Evolutionary conservation across 768 basidiomycete genomes (phyloP).

Genomic region (Sistotremastrum niveocremeum): DNA sequence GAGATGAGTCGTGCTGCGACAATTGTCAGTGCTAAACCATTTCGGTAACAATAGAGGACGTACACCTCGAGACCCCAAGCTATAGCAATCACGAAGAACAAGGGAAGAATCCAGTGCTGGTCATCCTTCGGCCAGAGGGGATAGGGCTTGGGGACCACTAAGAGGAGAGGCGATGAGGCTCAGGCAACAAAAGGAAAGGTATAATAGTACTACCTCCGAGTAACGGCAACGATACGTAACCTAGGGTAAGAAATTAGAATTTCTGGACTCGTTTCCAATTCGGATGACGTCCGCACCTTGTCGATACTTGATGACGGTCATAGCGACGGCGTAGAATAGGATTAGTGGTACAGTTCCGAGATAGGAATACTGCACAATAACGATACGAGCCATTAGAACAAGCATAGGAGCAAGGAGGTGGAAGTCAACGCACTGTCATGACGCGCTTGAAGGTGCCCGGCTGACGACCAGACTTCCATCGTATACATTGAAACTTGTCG

Average conservation of each 20-base stretch:
- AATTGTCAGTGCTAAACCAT: slow-evolving; percentile 1
- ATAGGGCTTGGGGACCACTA: slow-evolving; percentile 48
- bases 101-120: slow-evolving; percentile 46
- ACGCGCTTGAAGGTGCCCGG: slow-evolving; percentile 78
- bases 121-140: slow-evolving; percentile 31
- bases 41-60: slow-evolving; percentile 14
- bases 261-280: slow-evolving; percentile 5
- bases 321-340: slow-evolving; percentile 46
- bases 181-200: not conserved
- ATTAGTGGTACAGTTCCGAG: slow-evolving; percentile 55
- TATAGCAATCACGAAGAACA: slow-evolving; percentile 56
- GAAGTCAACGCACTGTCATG: slow-evolving; percentile 58
- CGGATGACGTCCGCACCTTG: slow-evolving; percentile 37
- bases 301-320: slow-evolving; percentile 53
- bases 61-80: slow-evolving; percentile 74
- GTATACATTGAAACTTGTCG: slow-evolving; percentile 61
- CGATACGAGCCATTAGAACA: slow-evolving; percentile 4
- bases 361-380: slow-evolving; percentile 53
- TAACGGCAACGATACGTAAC: slow-evolving; percentile 20
- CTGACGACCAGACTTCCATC: slow-evolving; percentile 63
- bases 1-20: slow-evolving; percentile 56
- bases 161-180: slow-evolving; percentile 3
- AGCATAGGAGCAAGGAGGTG: not conserved
- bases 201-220: slow-evolving; percentile 7
- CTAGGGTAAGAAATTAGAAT: slow-evolving; percentile 18